phyloP scores from a whole-genome alignment of 2,329 filamentous ascomycete species.

The Aspergillus pseudoterreus region DNA sequence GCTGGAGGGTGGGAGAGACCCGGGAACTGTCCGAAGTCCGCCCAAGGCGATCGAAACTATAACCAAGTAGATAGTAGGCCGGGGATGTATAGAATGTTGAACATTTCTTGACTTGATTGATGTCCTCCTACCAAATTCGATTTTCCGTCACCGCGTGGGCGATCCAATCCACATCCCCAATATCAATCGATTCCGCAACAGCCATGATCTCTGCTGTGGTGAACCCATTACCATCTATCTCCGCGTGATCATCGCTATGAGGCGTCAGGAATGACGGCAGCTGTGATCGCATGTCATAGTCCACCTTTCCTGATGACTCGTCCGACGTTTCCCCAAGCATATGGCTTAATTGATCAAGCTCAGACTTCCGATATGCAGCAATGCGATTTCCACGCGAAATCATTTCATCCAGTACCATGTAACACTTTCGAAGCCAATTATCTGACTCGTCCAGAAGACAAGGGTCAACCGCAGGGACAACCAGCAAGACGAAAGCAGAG shows the following conservation, averaged over 20 bases:
- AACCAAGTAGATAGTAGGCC: not conserved
- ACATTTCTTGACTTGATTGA: not conserved
- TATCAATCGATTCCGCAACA: conserved; percentile 48
- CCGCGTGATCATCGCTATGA: conserved; percentile 17
- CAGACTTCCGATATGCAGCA: conserved; percentile 43
- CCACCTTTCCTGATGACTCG: too few species aligned
- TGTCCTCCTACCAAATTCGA: conserved; percentile 34
- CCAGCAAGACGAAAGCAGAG: conserved; percentile 41
- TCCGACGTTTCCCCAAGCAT: conserved; percentile 18
- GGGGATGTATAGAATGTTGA: not conserved
- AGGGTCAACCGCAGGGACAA: conserved; percentile 37
- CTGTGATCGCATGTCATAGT: not conserved
- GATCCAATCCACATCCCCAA: conserved; percentile 45
- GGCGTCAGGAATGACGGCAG: conserved; percentile 1
- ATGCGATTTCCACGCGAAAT: conserved; percentile 45
- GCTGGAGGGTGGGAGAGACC: conserved; percentile 44
- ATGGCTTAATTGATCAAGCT: conserved; percentile 42
- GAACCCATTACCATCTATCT: conserved; percentile 26
- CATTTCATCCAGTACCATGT: conserved; percentile 47
- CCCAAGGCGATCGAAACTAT: conserved; percentile 18
- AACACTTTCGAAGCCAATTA: conserved; percentile 41
- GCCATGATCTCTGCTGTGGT: conserved; percentile 48
- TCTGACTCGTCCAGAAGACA: conserved; percentile 33
- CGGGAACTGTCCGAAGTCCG: conserved; percentile 25
- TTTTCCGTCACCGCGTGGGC: conserved; percentile 46